These are phyloP conservation scores for Boletellus emodensis DNA, from an alignment of 768 basidiomycete genomes.

Conservation along the genomic window DNA sequence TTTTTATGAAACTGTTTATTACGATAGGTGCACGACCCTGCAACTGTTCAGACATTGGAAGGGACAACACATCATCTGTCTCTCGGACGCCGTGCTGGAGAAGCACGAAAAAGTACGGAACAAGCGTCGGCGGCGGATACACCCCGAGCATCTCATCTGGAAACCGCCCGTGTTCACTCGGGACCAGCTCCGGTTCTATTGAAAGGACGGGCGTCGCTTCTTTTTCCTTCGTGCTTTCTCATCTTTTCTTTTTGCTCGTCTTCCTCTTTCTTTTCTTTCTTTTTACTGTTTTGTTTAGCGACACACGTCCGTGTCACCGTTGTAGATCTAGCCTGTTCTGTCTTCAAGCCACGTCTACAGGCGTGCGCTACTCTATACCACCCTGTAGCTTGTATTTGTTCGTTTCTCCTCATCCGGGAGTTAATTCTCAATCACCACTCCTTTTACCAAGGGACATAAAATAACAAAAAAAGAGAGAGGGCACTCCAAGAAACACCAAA, in stretches of 20 bases:
- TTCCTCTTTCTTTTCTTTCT: background rate
- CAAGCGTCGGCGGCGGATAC: conserved; percentile 77
- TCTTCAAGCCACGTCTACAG: conserved; percentile 5
- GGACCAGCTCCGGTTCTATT: conserved; percentile 76
- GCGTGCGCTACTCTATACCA: conserved; percentile 13
- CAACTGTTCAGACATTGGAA: conserved; percentile 97
- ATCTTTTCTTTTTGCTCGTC: background rate
- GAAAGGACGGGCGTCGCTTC: background rate
- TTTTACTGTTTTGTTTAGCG: background rate
- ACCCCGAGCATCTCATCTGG: conserved; percentile 81
- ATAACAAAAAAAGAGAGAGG: background rate
- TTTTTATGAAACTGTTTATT: no score
- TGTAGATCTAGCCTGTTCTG: conserved; percentile 26
- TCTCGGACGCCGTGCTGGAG: conserved; percentile 88
- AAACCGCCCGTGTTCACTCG: conserved; percentile 92
- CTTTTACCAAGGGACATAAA: background rate
- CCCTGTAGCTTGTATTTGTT: conserved; percentile 9
- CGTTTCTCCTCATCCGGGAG: conserved; percentile 3
- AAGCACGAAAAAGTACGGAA: conserved; percentile 80
- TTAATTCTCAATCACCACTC: background rate
- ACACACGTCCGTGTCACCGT: conserved; percentile 1
- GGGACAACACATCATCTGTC: conserved; percentile 87
- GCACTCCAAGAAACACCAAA: background rate
- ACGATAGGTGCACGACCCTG: conserved; percentile 78
- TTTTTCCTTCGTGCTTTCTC: background rate